Evolutionary conservation across 1,284 basidiomycete species (phyloP).

Genomic region (Leccinum pseudoinsigne): DNA sequence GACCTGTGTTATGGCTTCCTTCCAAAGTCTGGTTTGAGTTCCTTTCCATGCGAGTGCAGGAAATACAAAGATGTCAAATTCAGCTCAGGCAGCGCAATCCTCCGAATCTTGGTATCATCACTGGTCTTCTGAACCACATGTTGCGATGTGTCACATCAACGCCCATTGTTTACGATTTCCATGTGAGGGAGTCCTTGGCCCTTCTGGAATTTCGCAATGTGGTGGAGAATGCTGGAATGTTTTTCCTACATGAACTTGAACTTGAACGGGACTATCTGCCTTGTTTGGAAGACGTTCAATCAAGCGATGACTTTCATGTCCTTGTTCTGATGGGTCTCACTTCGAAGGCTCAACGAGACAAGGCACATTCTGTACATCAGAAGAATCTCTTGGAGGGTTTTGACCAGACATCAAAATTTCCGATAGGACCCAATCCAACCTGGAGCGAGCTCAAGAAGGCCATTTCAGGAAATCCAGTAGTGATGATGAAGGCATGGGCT

Average conservation of each 20-base stretch:
- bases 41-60: neutral
- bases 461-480: neutral
- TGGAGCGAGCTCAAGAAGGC: slow-evolving; percentile 10
- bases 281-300: neutral
- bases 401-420: slow-evolving; percentile 4
- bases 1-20: slow-evolving; percentile 11
- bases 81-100: too few species aligned
- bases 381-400: neutral
- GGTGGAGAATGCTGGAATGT: too few species aligned
- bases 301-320: slow-evolving; percentile 1
- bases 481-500: slow-evolving; percentile 9
- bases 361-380: neutral
- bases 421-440: slow-evolving; percentile 3
- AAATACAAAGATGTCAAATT: slow-evolving; percentile 1
- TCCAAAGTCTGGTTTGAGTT: slow-evolving; percentile 13
- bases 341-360: slow-evolving; percentile 3
- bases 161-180: too few species aligned
- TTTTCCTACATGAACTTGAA: too few species aligned
- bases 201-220: too few species aligned
- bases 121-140: too few species aligned
- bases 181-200: too few species aligned
- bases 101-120: too few species aligned
- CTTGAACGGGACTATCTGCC: neutral
- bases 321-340: slow-evolving; percentile 4
- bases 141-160: too few species aligned